Evolutionary conservation across 1,139 yeast species (phyloP).

Genomic region (Ashbya aceris): DNA sequence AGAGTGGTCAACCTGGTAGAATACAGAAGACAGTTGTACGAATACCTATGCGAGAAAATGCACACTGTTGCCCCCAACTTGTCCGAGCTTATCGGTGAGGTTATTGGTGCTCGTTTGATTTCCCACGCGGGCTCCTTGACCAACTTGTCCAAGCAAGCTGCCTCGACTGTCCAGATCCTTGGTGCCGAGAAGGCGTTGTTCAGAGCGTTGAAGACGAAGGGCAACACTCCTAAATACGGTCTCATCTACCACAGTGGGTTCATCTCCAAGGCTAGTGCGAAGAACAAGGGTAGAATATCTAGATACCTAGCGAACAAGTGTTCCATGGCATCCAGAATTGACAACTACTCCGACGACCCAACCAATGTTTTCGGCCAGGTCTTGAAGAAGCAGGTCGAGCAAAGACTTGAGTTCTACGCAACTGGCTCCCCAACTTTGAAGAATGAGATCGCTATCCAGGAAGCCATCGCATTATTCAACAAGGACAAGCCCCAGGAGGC

Average conservation of each 20-base stretch:
- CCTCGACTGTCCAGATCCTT: slow-evolving; percentile 94
- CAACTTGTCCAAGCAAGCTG: slow-evolving; percentile 94
- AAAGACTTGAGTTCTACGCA: slow-evolving; percentile 90
- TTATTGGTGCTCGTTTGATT: slow-evolving; percentile 95
- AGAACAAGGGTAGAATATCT: slow-evolving; percentile 98
- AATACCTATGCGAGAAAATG: slow-evolving; percentile 91
- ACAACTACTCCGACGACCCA: slow-evolving; percentile 85
- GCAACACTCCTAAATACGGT: slow-evolving; percentile 97
- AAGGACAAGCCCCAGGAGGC: slow-evolving; percentile 45
- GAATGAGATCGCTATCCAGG: slow-evolving; percentile 87
- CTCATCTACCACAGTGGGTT: slow-evolving; percentile 93
- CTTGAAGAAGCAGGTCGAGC: slow-evolving; percentile 94
- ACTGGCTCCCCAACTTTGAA: slow-evolving; percentile 96
- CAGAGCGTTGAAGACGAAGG: slow-evolving; percentile 97
- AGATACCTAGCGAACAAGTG: slow-evolving; percentile 98
- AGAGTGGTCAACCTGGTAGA: slow-evolving; percentile 91
- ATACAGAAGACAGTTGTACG: slow-evolving; percentile 80
- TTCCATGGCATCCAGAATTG: slow-evolving; percentile 97
- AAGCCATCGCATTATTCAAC: slow-evolving; percentile 69
- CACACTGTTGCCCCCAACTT: slow-evolving; percentile 96
- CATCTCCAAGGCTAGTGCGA: slow-evolving; percentile 92
- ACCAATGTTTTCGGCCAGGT: slow-evolving; percentile 80
- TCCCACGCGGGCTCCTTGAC: slow-evolving; percentile 98
- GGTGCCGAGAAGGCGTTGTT: slow-evolving; percentile 99
- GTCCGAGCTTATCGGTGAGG: slow-evolving; percentile 94